A percentile compares a stretch with the other conserved stretches of the same genome.
These are phyloP conservation scores for Stephania yunnanensis DNA, from an alignment of 164 flowering plant species.

Conservation along the genomic window DNA sequence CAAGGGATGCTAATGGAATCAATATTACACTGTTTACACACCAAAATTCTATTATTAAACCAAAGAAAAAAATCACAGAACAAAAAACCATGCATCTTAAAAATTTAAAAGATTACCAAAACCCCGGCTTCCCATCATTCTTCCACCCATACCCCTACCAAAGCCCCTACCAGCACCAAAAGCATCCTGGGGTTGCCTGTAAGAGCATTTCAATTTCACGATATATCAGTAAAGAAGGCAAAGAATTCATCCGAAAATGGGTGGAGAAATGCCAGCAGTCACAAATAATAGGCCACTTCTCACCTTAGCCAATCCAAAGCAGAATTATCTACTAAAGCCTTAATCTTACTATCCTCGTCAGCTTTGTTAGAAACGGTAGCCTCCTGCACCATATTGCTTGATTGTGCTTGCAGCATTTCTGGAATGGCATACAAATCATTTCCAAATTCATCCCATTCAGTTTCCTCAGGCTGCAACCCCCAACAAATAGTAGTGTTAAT, in stretches of 20 bases:
- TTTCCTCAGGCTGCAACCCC: slow-evolving; percentile 54
- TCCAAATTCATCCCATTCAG: slow-evolving; percentile 94
- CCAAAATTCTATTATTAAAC: neutral
- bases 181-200: slow-evolving; percentile 67
- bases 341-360: slow-evolving; percentile 90
- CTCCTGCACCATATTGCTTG: slow-evolving; percentile 44
- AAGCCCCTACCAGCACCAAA: slow-evolving; percentile 77
- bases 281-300: slow-evolving; percentile 15
- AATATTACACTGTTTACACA: neutral
- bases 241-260: neutral
- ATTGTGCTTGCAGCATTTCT: slow-evolving; percentile 46
- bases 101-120: slow-evolving; percentile 42
- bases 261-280: neutral
- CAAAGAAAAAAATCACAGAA: neutral
- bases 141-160: slow-evolving; percentile 79
- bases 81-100: neutral
- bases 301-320: slow-evolving; percentile 91
- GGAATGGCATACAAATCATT: slow-evolving; percentile 88
- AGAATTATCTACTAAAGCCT: slow-evolving; percentile 79
- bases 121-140: slow-evolving; percentile 77
- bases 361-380: slow-evolving; percentile 55
- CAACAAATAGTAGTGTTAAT: neutral
- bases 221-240: neutral
- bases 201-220: slow-evolving; percentile 2
- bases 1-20: neutral